phyloP scores from a whole-genome alignment of 2,329 filamentous ascomycete genomes.

The Cercospora beticola region DNA sequence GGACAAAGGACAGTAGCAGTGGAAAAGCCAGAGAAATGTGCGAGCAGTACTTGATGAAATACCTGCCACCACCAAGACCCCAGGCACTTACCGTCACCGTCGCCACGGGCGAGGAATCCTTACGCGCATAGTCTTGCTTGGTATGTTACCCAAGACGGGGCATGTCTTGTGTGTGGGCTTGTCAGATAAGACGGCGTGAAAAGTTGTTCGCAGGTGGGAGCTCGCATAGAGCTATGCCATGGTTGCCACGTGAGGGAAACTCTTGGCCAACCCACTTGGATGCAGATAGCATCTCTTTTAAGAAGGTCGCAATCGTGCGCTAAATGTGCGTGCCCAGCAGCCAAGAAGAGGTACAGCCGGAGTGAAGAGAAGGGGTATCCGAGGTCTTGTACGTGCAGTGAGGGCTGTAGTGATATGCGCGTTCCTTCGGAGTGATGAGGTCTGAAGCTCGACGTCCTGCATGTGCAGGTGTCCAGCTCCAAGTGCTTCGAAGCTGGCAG shows the following conservation, averaged over 20 bases:
- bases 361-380: background rate
- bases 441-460: background rate
- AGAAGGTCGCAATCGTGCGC: slow-evolving; percentile 7
- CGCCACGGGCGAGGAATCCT: background rate
- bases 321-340: slow-evolving; percentile 8
- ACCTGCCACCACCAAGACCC: background rate
- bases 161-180: slow-evolving; percentile 4
- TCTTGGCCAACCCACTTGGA: slow-evolving; percentile 5
- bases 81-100: background rate
- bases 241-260: slow-evolving; percentile 4
- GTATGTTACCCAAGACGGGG: slow-evolving; percentile 7
- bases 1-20: background rate
- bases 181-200: slow-evolving; percentile 3
- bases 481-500: background rate
- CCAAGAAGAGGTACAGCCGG: slow-evolving; percentile 1
- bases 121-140: slow-evolving; percentile 4
- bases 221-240: background rate
- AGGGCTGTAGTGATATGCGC: background rate
- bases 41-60: background rate
- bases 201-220: background rate
- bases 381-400: background rate
- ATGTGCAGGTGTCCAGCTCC: background rate
- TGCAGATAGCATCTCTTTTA: slow-evolving; percentile 2
- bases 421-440: background rate
- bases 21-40: background rate